Conservation (phyloP, 805 yeast species). For the Blastobotrys parvus region DNA sequence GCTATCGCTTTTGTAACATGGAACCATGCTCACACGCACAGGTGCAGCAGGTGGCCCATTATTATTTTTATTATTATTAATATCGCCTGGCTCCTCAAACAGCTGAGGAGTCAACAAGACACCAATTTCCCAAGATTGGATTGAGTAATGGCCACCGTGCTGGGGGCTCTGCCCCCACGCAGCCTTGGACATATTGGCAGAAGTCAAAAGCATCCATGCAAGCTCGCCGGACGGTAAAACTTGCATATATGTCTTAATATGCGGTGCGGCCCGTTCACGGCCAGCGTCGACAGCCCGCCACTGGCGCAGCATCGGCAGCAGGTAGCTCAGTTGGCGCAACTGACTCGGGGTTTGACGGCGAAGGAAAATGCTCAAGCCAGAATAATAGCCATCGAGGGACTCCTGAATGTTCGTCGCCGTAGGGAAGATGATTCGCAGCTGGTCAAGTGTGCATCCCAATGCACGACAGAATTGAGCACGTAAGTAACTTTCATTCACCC, state of each 20-base stretch:
- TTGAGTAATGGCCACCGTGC: constrained; percentile 20
- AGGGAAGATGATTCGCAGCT: constrained; percentile 39
- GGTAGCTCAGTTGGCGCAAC: constrained; percentile 33
- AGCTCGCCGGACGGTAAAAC: constrained; percentile 26
- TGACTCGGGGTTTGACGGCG: constrained; percentile 25
- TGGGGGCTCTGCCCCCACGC: constrained; percentile 64
- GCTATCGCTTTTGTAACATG: background rate
- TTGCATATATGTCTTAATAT: constrained; percentile 55
- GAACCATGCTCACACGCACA: background rate
- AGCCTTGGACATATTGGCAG: constrained; percentile 64
- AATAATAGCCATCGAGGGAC: constrained; percentile 37
- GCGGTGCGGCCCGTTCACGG: constrained; percentile 42
- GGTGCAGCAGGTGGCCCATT: background rate
- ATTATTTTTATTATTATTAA: background rate
- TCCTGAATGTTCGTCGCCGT: constrained; percentile 32
- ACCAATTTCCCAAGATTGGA: constrained; percentile 47
- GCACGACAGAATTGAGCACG: constrained; percentile 12
- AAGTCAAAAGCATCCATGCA: constrained; percentile 65
- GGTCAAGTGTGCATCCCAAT: constrained; percentile 22
- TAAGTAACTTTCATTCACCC: constrained; percentile 16
- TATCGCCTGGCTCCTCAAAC: constrained; percentile 6
- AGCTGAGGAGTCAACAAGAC: constrained; percentile 35
- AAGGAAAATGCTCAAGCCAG: constrained; percentile 46
- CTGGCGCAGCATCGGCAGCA: constrained; percentile 36
- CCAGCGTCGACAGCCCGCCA: constrained; percentile 34